A percentile compares a stretch with the other conserved stretches of the same genome.
These are phyloP conservation scores for Trichoderma koningii DNA, from an alignment of 2,329 filamentous ascomycete species.

Conservation along the genomic window DNA sequence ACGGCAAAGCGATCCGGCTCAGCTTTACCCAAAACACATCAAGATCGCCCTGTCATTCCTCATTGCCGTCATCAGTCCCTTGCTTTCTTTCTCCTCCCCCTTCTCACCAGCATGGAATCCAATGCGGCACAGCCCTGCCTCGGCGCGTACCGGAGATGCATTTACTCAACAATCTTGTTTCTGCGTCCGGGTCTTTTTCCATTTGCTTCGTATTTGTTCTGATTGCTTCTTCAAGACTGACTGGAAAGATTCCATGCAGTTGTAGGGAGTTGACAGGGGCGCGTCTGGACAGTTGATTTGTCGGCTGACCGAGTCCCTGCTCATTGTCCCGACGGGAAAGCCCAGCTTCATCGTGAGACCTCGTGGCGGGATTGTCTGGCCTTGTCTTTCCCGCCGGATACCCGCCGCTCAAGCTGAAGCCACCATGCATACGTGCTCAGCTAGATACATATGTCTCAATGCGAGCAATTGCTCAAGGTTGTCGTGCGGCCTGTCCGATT, in stretches of 20 bases:
- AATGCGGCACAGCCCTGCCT: neutral
- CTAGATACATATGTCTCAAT: neutral
- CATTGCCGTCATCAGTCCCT: neutral
- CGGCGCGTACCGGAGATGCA: no score
- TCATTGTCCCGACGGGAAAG: neutral
- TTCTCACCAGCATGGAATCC: neutral
- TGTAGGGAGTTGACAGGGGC: constrained; percentile 11
- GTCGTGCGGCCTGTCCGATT: constrained; percentile 9
- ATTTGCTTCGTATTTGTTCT: no score
- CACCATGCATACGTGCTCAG: no score
- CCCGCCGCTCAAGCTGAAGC: no score
- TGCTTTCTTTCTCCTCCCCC: neutral
- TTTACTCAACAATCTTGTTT: neutral
- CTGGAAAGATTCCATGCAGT: constrained; percentile 3
- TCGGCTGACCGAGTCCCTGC: neutral
- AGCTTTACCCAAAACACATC: constrained; percentile 18
- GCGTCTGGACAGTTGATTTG: neutral
- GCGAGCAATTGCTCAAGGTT: neutral
- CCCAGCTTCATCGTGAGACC: neutral
- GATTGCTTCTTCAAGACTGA: neutral
- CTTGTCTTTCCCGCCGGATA: neutral
- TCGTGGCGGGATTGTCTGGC: neutral
- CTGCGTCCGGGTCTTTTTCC: neutral
- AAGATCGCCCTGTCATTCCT: constrained; percentile 10
- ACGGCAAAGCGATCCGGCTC: neutral